Base-by-base conservation (phyloP, 768 basidiomycete genomes). In the Lactarius tabidus region DNA sequence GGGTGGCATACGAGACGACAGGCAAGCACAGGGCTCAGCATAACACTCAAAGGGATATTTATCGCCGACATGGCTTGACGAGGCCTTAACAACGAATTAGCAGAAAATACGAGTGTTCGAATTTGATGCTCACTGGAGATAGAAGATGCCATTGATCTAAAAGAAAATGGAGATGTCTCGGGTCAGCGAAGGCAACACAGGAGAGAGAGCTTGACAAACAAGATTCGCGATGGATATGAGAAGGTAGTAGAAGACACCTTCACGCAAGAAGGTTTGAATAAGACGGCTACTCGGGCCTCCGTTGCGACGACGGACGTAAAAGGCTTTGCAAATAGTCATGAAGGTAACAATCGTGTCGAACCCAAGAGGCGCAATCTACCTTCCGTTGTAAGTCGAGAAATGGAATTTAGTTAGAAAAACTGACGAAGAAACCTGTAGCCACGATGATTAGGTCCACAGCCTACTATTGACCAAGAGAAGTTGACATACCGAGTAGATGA, bases 211-310 rank as follows among this genome's bases (percentile, higher is more conserved):
- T 48, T 38, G 9, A 70, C 79, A 66, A 61, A 82, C 81, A 79
- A 93, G 77, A 77, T 93, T 93, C 56, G 90, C 90, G 58, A 91
- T 85, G n/a, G 90, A 91, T 72, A 93, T 92, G 68, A 93, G 75
- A 65, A 93, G 81, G 72, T 91, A 93, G 72, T 92, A 93, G 74
- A 91, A 92, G 66, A 92, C 85, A 67, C 90, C 90, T 80, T 92
- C 90, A 59, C 89, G 87, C 69, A 92, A 79, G 75, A 92, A 92
- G 36, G 90, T 92, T 72, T 91, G 90, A 61, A 92, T 91, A 52
- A 92, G 82, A 53, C 85, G 82, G 73, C 89, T 92, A 70, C 84
- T 91, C 41, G 89, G 85, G 23, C 88, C 86, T 35, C 89, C 89
- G 67, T 85, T 90, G 67, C 83, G 84, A 69, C 87, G 82, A 62